Percentiles rank a stretch among this genome's conserved stretches.
Evolutionary conservation across 176 grass and related monocot genomes (phyloP).

Genomic region (Saccharum officinarum): DNA sequence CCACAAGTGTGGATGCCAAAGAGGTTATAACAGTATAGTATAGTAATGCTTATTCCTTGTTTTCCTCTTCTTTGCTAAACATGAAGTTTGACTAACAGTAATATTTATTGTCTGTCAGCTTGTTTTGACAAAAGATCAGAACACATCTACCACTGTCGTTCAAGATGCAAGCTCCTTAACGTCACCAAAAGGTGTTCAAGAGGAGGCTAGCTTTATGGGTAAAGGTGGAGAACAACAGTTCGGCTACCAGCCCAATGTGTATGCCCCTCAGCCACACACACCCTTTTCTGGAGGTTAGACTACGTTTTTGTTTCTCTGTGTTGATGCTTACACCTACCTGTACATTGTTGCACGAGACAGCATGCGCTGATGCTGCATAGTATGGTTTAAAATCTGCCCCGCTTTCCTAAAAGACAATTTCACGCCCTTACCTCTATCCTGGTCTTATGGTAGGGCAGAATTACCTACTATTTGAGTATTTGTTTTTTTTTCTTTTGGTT

Average conservation of each 20-base stretch:
- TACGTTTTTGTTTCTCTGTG: not conserved
- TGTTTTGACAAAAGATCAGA: slow-evolving; percentile 34
- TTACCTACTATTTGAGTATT: not conserved
- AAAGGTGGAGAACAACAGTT: slow-evolving; percentile 37
- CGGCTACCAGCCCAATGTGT: slow-evolving; percentile 33
- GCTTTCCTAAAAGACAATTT: not conserved
- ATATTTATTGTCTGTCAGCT: slow-evolving; percentile 23
- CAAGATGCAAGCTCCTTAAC: slow-evolving; percentile 8
- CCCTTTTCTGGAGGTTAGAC: slow-evolving; percentile 51
- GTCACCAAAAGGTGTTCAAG: slow-evolving; percentile 32
- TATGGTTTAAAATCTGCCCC: not conserved
- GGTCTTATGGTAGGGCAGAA: not conserved
- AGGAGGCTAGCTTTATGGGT: slow-evolving; percentile 23
- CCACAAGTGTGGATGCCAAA: slow-evolving; percentile 6
- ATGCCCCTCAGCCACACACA: slow-evolving; percentile 41
- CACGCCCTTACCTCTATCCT: not conserved
- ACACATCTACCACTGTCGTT: not conserved
- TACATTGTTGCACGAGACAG: not conserved
- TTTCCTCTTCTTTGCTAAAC: not conserved
- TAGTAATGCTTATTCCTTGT: not conserved
- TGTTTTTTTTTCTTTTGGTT: not conserved
- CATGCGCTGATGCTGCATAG: not conserved
- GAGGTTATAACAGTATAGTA: slow-evolving; percentile 21
- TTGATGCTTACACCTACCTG: slow-evolving; percentile 8
- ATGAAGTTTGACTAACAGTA: not conserved